Percentiles rank a stretch among this genome's conserved stretches.
Conservation (phyloP, 495 filamentous ascomycete genomes). For the Aspergillus funiculosus region DNA sequence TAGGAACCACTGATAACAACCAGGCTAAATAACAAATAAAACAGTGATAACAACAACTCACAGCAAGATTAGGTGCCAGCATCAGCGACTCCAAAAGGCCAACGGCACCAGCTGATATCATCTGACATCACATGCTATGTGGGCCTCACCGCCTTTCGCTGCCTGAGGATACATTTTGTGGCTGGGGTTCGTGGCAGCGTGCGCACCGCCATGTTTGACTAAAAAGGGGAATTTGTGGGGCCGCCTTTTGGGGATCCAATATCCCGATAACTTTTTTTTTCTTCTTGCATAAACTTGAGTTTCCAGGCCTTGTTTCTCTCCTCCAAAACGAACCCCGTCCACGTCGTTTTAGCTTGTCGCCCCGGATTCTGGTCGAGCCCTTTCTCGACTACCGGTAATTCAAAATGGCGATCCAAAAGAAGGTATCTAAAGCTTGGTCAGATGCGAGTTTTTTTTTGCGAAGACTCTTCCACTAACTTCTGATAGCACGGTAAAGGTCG, state of each 20-base stretch:
- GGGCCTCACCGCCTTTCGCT: constrained; percentile 1
- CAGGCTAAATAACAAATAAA: no score
- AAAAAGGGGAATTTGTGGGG: constrained; percentile 18
- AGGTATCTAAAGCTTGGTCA: constrained; percentile 41
- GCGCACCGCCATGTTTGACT: constrained; percentile 11
- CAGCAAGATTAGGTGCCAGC: neutral
- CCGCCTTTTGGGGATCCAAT: neutral
- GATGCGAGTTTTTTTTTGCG: neutral
- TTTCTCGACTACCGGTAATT: constrained; percentile 19
- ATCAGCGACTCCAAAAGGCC: neutral
- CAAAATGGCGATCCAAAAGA: constrained; percentile 95
- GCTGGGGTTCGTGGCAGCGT: neutral
- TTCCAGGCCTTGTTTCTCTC: constrained; percentile 1
- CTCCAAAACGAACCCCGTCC: neutral
- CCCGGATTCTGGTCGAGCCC: constrained; percentile 23
- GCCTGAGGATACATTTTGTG: constrained; percentile 13
- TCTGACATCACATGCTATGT: constrained; percentile 4
- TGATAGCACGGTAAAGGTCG: constrained; percentile 88
- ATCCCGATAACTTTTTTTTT: constrained; percentile 24
- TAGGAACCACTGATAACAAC: constrained; percentile 5
- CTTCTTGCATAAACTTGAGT: constrained; percentile 3
- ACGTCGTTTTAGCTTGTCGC: constrained; percentile 13
- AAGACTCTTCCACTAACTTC: constrained; percentile 20
- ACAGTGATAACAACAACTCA: neutral
- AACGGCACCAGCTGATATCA: constrained; percentile 29